Evolutionary conservation across 208 protist species (phyloP).

Genomic region (Crithidia thermophila): DNA sequence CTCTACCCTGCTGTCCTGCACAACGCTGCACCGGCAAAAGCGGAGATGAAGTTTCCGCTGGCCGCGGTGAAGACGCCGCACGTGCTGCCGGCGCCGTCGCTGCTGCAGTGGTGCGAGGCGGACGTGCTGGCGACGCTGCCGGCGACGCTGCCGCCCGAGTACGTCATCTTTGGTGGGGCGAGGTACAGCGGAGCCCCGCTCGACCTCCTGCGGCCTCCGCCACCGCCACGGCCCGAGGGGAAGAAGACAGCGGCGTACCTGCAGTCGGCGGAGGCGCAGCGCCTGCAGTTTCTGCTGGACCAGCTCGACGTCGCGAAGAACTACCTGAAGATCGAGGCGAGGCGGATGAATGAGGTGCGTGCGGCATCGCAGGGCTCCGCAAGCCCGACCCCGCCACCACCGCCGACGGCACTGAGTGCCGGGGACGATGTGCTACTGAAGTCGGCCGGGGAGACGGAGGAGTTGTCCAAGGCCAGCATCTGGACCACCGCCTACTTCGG

Average conservation of each 20-base stretch:
- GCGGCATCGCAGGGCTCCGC: not conserved
- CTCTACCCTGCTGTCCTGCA: slow-evolving; percentile 28
- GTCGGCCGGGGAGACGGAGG: slow-evolving; percentile 17
- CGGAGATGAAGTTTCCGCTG: slow-evolving; percentile 33
- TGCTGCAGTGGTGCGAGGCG: slow-evolving; percentile 31
- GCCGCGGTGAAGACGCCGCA: slow-evolving; percentile 28
- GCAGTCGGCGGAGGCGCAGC: slow-evolving; percentile 26
- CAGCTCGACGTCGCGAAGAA: slow-evolving; percentile 77
- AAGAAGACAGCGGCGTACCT: slow-evolving; percentile 7
- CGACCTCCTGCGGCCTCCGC: slow-evolving; percentile 23
- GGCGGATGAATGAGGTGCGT: slow-evolving; percentile 8
- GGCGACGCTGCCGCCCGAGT: slow-evolving; percentile 53
- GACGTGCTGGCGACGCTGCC: slow-evolving; percentile 37
- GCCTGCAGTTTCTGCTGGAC: slow-evolving; percentile 59
- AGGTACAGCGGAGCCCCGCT: slow-evolving; percentile 51
- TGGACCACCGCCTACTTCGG: slow-evolving; percentile 80
- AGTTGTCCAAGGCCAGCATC: slow-evolving; percentile 58
- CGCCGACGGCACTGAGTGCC: not conserved
- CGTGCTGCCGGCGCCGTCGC: slow-evolving; percentile 18
- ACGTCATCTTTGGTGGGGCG: slow-evolving; percentile 82
- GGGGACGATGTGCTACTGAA: slow-evolving; percentile 4
- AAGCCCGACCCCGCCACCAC: not conserved
- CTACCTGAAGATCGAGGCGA: slow-evolving; percentile 58
- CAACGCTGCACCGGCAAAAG: slow-evolving; percentile 3
- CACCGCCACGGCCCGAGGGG: not conserved